Evolutionary conservation across 1,284 basidiomycete genomes (phyloP).

Genomic region (Malassezia caprae): DNA sequence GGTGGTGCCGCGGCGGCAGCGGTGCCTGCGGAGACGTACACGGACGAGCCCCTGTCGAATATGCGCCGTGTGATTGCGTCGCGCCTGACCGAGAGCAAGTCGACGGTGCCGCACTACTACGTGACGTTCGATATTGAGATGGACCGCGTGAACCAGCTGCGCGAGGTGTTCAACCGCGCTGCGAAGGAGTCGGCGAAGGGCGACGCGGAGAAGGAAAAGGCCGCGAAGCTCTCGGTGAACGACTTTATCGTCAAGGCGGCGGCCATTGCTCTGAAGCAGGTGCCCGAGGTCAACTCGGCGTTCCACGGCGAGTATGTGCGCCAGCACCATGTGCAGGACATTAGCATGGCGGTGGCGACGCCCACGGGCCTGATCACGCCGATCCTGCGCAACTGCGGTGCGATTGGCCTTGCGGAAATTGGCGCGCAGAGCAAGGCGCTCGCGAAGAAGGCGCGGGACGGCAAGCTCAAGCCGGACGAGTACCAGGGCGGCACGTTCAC

Average conservation of each 20-base stretch:
- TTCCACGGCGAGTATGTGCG: conserved; percentile 94
- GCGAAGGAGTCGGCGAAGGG: conserved; percentile 33
- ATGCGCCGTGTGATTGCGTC: conserved; percentile 89
- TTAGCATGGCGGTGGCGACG: conserved; percentile 92
- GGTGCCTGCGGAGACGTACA: conserved; percentile 56
- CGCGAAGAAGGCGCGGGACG: conserved; percentile 87
- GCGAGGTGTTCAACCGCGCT: conserved; percentile 82
- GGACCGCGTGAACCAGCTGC: conserved; percentile 88
- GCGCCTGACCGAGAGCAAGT: conserved; percentile 84
- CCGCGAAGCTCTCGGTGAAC: conserved; percentile 85
- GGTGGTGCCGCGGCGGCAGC: conserved; percentile 17
- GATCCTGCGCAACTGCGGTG: conserved; percentile 84
- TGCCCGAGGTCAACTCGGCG: conserved; percentile 93
- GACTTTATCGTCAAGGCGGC: conserved; percentile 97
- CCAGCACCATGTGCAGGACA: conserved; percentile 94
- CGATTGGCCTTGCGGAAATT: conserved; percentile 83
- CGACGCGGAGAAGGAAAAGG: conserved; percentile 59
- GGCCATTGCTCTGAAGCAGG: conserved; percentile 78
- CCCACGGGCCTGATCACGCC: conserved; percentile 94
- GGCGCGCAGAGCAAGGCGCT: conserved; percentile 83
- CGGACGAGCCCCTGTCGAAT: conserved; percentile 80
- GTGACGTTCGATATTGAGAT: conserved; percentile 90
- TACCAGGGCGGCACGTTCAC: conserved; percentile 98
- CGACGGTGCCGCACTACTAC: conserved; percentile 93
- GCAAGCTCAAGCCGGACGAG: conserved; percentile 87